These are phyloP conservation scores for Pichia membranifaciens DNA, from an alignment of 805 yeast species.

Conservation along the genomic window DNA sequence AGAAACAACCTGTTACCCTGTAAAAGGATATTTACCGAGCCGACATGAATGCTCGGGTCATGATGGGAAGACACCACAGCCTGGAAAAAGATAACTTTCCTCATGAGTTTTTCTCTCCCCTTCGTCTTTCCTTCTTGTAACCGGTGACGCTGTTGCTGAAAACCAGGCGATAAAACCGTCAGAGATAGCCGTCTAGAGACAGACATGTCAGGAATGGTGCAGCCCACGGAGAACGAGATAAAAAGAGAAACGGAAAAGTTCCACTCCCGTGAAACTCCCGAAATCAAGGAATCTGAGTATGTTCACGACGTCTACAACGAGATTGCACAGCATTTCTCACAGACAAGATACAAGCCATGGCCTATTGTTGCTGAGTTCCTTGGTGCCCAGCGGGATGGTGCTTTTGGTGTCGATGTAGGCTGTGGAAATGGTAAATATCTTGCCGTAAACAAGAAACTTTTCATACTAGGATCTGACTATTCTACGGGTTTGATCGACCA, in stretches of 20 bases:
- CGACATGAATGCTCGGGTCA: too few relatives aligned
- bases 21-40: too few relatives aligned
- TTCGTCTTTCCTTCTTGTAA: too few relatives aligned
- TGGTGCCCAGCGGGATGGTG: constrained; percentile 39
- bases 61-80: too few relatives aligned
- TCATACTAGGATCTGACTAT: constrained; percentile 67
- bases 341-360: constrained; percentile 96
- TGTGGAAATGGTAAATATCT: constrained; percentile 97
- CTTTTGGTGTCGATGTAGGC: constrained; percentile 87
- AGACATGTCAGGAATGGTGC: constrained; percentile 27
- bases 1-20: too few relatives aligned
- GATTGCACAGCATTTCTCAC: constrained; percentile 89
- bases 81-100: too few relatives aligned
- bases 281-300: constrained; percentile 59
- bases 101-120: too few relatives aligned
- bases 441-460: constrained; percentile 60
- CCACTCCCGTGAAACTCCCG: constrained; percentile 36
- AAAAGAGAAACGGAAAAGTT: constrained; percentile 26
- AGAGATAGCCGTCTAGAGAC: too few relatives aligned
- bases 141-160: too few relatives aligned
- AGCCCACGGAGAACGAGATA: constrained; percentile 28
- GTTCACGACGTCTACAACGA: constrained; percentile 93
- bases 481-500: constrained; percentile 65
- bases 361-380: constrained; percentile 82
- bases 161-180: too few relatives aligned